A percentile compares a stretch with the other conserved stretches of the same genome.
These are phyloP conservation scores for Pezicula neosporulosa DNA, from an alignment of 2,329 filamentous ascomycete genomes.

Conservation along the genomic window DNA sequence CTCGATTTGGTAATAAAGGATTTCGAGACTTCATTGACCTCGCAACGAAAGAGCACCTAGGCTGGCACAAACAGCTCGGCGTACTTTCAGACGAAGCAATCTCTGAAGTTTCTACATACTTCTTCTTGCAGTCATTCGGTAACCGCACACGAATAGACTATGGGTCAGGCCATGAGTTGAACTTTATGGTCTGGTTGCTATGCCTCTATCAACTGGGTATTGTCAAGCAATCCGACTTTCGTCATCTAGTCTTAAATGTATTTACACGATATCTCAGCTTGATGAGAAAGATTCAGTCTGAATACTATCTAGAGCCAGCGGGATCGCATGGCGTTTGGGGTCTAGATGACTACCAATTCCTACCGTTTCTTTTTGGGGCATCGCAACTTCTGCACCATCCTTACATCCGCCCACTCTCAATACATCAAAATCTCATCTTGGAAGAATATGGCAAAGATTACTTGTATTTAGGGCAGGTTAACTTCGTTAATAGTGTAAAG, in stretches of 20 bases:
- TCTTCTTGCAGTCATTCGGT: constrained; percentile 80
- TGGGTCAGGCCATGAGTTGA: constrained; percentile 94
- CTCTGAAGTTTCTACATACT: constrained; percentile 74
- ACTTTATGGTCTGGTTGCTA: constrained; percentile 96
- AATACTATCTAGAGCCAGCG: constrained; percentile 95
- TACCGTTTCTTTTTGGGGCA: constrained; percentile 92
- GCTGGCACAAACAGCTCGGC: constrained; percentile 64
- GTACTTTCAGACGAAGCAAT: constrained; percentile 50
- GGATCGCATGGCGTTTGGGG: constrained; percentile 98
- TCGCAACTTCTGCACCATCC: constrained; percentile 83
- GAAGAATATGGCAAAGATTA: constrained; percentile 84
- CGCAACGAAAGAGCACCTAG: constrained; percentile 44
- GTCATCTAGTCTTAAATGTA: constrained; percentile 69
- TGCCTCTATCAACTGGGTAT: constrained; percentile 79
- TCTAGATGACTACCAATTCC: constrained; percentile 93
- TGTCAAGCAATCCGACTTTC: constrained; percentile 64
- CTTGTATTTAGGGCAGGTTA: constrained; percentile 88
- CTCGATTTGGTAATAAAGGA: constrained; percentile 89
- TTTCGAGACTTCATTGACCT: constrained; percentile 81
- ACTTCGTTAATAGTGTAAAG: constrained; percentile 94
- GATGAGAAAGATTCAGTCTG: constrained; percentile 84
- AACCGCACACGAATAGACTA: constrained; percentile 90
- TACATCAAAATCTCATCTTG: constrained; percentile 83
- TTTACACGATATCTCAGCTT: constrained; percentile 80
- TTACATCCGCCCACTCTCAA: constrained; percentile 73